These are phyloP conservation scores for Podochytrium sp. DNA, from an alignment of 192 early-diverging fungal species.

Conservation along the genomic window DNA sequence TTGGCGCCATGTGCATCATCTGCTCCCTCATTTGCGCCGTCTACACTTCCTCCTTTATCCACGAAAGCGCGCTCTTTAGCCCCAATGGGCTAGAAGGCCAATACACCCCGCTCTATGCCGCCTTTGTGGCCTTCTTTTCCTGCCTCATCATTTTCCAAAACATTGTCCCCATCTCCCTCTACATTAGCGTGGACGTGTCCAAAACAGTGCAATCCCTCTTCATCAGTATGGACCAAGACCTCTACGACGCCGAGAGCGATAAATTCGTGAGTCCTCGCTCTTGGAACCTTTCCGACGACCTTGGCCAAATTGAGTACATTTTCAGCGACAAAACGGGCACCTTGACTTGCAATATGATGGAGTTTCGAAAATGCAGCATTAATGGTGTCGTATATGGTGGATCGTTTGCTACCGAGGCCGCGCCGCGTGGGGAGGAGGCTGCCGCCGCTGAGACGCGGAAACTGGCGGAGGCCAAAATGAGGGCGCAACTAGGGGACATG, in stretches of 20 bases:
- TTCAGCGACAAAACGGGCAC: constrained; percentile 98
- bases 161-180: constrained; percentile 94
- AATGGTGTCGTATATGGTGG: constrained; percentile 83
- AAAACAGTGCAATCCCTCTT: constrained; percentile 90
- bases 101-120: constrained; percentile 37
- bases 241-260: constrained; percentile 74
- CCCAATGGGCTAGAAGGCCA: constrained; percentile 9
- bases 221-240: constrained; percentile 88
- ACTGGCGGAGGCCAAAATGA: constrained; percentile 42
- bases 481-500: constrained; percentile 57
- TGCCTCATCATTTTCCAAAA: constrained; percentile 95
- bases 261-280: constrained; percentile 68
- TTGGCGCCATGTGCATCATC: constrained; percentile 53
- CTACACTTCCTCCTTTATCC: constrained; percentile 51
- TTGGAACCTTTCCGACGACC: constrained; percentile 95
- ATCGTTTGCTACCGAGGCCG: constrained; percentile 34
- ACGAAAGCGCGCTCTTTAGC: constrained; percentile 47
- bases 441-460: constrained; percentile 7
- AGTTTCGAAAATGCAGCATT: constrained; percentile 93
- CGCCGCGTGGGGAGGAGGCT: constrained; percentile 68
- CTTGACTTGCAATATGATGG: constrained; percentile 94
- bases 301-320: constrained; percentile 95
- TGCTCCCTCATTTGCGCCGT: constrained; percentile 49
- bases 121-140: constrained; percentile 55
- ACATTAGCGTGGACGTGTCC: constrained; percentile 91